Base-by-base conservation (phyloP, 345 rosid genomes). In the Alliaria petiolata region DNA sequence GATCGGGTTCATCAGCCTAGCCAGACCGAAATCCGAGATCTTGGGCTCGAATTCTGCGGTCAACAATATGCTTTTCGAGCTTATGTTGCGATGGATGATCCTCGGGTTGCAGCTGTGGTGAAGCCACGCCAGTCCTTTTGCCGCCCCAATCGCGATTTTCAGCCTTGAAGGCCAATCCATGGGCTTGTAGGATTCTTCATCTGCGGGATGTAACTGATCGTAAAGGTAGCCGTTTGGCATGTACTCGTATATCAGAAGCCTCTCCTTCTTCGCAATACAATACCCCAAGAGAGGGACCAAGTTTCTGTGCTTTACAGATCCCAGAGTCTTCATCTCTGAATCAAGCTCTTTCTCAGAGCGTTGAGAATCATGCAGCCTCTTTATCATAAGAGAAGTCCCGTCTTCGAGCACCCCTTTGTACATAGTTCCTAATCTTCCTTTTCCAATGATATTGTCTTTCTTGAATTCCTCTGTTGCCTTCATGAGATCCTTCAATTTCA, bases 91-190 rank as follows among this genome's bases (percentile, higher is more conserved):
- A 76, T 93, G 98, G 67, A 93, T 78, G 58, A 93, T 91, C 33
- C 98, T 91, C 16, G 98, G 98, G 76, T 86, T 93, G 78, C 97
- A 93, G 75, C 75, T 91, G 65, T 93, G 98, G 73, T 93, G 98
- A 52, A 93, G 95, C 97, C 97, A 93, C 3, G 98, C 98, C 66
- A 93, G 79, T 69, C 93, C 96, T 80, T 69, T 86, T 0, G 98
- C 91, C 7, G 97, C 87, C 43, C 91, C 89, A 40, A 91, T 82
- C 51, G 85, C 95, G 52, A 93, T 84, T 77, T 86, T 89, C 77
- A 93, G 89, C 87, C 98, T 89, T 17, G 81, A 34, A 44, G 98
- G 33, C 98, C 98, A 93, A 16, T 85, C 93, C 89, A 93, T 54
- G 5, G 84, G 81, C 70, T 79, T 81, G 70, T 35, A 78, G 67